phyloP scores from a whole-genome alignment of 495 filamentous ascomycete genomes.

The Aspergillus sclerotioniger region DNA sequence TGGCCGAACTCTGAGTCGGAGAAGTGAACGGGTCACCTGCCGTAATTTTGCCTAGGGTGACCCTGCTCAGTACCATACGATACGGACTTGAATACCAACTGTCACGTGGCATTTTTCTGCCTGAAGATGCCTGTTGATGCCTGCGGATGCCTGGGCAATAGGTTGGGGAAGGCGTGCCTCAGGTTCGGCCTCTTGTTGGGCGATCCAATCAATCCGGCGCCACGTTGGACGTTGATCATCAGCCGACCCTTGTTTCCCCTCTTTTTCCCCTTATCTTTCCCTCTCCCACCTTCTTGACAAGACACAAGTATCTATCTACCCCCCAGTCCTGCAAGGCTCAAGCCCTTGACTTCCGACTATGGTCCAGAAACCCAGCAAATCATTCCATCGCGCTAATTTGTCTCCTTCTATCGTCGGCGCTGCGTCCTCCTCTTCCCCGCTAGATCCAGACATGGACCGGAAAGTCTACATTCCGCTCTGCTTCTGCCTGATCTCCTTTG shows the following conservation, averaged over 20 bases:
- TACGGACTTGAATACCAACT: neutral
- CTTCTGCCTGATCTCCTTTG: constrained; percentile 45
- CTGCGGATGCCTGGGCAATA: neutral
- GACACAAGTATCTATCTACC: neutral
- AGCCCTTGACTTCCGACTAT: constrained; percentile 11
- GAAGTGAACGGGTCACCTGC: too few species aligned
- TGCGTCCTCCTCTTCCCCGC: constrained; percentile 14
- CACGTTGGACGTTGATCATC: constrained; percentile 17
- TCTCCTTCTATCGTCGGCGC: constrained; percentile 16
- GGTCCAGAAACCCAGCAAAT: constrained; percentile 17
- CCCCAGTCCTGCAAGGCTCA: constrained; percentile 1
- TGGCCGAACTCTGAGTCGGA: neutral
- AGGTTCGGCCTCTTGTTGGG: constrained; percentile 12
- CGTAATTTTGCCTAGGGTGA: neutral
- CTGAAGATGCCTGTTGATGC: neutral
- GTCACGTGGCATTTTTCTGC: too few species aligned
- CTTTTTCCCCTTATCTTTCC: constrained; percentile 8
- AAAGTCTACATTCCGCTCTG: constrained; percentile 43
- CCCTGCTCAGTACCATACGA: neutral
- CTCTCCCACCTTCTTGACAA: neutral
- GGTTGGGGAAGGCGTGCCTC: constrained; percentile 4
- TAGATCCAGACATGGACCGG: constrained; percentile 35
- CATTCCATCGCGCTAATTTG: constrained; percentile 11
- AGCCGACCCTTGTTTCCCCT: constrained; percentile 13
- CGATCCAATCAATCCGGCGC: constrained; percentile 13